Base-by-base conservation (phyloP, 805 yeast genomes). In the Brettanomyces sp. region DNA sequence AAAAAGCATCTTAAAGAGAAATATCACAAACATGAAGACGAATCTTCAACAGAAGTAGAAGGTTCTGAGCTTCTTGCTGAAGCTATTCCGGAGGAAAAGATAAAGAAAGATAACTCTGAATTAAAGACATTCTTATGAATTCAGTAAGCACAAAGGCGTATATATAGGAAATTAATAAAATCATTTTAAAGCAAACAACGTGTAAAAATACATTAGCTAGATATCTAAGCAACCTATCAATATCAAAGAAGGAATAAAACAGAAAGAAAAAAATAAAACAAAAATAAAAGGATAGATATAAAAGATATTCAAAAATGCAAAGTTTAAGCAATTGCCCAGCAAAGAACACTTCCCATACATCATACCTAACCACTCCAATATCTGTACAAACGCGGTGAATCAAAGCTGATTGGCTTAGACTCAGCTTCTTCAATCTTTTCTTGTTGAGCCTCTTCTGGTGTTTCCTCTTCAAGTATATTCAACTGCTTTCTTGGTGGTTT, bases 301-400 rank as follows among this genome's bases (percentile, higher is more conserved):
- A 3, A 28, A 7, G 32, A 28, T 28, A 6, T 9, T 28, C 32
- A 9, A 28, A 28, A 9, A 28, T 7, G 11, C 32, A 28, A 28
- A 28, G 32, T 28, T 28, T 28, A 28, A 28, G 32, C 32, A 28
- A 9, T 28, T 28, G 32, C 11, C 32, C 32, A 28, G 32, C 32
- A 28, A 28, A 28, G 32, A 28, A 7, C 11, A 28, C 11, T 28
- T 28, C 32, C 32, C 32, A 28, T 7, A 28, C 32, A 28, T 28
- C 2, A 28, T 35, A 13, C 35, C 39, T 54, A 76, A 41, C 82
- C 84, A 40, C 81, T 74, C 85, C 85, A 80, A 56, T 77, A 80
- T 53, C 83, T 74, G 55, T 79, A 80, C 41, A 74, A 63, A 55
- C 77, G 81, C 6, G 85, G 85, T 24, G 80, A 69, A 47, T 77